These are phyloP conservation scores for Sporothrix luriei DNA, from an alignment of 2,329 filamentous ascomycete species.

Conservation along the genomic window DNA sequence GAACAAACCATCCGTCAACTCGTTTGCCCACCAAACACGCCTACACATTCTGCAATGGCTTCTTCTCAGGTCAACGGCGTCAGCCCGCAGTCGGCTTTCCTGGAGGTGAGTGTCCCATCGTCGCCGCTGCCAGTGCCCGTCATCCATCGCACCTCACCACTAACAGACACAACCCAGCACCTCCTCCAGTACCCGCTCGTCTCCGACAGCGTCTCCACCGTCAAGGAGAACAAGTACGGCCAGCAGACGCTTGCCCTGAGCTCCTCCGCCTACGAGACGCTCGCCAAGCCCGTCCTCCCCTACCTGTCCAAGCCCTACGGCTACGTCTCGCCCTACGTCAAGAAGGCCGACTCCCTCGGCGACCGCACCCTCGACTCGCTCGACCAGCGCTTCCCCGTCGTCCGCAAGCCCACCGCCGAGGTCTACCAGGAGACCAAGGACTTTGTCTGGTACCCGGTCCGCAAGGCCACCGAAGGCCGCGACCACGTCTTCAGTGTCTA, in stretches of 20 bases:
- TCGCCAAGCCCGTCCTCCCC: slow-evolving; percentile 77
- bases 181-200: slow-evolving; percentile 82
- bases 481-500: slow-evolving; percentile 63
- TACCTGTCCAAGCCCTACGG: slow-evolving; percentile 78
- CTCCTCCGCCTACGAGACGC: slow-evolving; percentile 71
- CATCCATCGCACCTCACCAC: not conserved
- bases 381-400: slow-evolving; percentile 69
- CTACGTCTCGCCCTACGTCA: slow-evolving; percentile 82
- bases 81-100: slow-evolving; percentile 35
- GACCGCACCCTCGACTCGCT: slow-evolving; percentile 70
- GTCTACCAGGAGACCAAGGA: slow-evolving; percentile 66
- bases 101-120: slow-evolving; percentile 31
- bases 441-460: slow-evolving; percentile 64
- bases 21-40: not conserved
- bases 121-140: too few relatives aligned
- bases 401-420: slow-evolving; percentile 75
- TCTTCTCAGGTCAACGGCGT: slow-evolving; percentile 35
- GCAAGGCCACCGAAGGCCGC: slow-evolving; percentile 62
- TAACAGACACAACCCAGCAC: slow-evolving; percentile 60
- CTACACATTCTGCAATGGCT: slow-evolving; percentile 32
- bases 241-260: slow-evolving; percentile 78
- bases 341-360: slow-evolving; percentile 76
- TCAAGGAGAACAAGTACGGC: slow-evolving; percentile 81
- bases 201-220: slow-evolving; percentile 72
- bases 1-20: not conserved